phyloP scores from a whole-genome alignment of 2,329 filamentous ascomycete species.

The Aspergillus sp. region DNA sequence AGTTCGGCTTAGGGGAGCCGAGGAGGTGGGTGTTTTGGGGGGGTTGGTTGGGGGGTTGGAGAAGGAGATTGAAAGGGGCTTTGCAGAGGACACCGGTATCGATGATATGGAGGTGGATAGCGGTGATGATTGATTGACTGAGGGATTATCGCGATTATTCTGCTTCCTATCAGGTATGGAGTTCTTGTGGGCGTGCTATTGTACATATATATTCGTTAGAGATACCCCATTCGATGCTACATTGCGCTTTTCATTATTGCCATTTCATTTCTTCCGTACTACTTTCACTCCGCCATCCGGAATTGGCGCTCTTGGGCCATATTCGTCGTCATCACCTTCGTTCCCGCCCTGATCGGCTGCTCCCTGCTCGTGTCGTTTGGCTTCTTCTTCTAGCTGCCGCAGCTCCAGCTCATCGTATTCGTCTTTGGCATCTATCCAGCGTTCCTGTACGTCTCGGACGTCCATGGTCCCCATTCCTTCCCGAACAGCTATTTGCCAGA shows the following conservation, averaged over 20 bases:
- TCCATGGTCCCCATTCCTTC: slow-evolving; percentile 70
- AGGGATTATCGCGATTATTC: neutral
- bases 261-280: slow-evolving; percentile 54
- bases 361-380: slow-evolving; percentile 50
- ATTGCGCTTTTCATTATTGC: slow-evolving; percentile 36
- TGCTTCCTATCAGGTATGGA: neutral
- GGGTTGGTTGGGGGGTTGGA: slow-evolving; percentile 39
- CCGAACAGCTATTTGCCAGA: slow-evolving; percentile 97
- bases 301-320: slow-evolving; percentile 35
- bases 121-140: slow-evolving; percentile 30
- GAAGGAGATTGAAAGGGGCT: slow-evolving; percentile 7
- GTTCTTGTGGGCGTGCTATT: slow-evolving; percentile 13
- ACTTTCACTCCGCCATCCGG: slow-evolving; percentile 70
- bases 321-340: slow-evolving; percentile 37
- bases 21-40: slow-evolving; percentile 46
- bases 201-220: slow-evolving; percentile 20
- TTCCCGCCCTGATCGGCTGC: slow-evolving; percentile 25
- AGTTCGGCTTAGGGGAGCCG: slow-evolving; percentile 60
- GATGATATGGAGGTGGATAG: slow-evolving; percentile 49
- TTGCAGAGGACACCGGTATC: slow-evolving; percentile 18
- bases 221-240: slow-evolving; percentile 27
- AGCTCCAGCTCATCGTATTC: slow-evolving; percentile 80
- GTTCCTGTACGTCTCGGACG: slow-evolving; percentile 85
- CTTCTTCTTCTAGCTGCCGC: slow-evolving; percentile 73
- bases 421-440: slow-evolving; percentile 90